These are phyloP conservation scores for Saururus chinensis DNA, from an alignment of 164 flowering plant species.

Conservation along the genomic window DNA sequence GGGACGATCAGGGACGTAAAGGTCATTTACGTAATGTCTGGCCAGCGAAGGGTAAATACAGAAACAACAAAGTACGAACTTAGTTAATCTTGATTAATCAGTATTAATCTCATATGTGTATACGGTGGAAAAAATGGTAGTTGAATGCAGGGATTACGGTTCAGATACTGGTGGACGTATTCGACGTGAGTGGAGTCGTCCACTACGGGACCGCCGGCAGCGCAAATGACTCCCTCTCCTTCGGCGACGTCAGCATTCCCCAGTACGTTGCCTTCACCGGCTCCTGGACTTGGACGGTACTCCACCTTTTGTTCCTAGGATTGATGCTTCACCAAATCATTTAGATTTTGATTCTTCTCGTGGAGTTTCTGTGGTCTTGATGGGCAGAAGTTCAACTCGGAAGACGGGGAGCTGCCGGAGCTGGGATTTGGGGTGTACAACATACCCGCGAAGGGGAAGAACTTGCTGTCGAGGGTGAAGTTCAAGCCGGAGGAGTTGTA, in stretches of 20 bases:
- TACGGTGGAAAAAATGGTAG: constrained; percentile 6
- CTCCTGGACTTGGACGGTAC: constrained; percentile 52
- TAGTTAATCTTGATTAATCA: too few species aligned
- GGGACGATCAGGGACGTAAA: constrained; percentile 35
- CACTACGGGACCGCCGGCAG: constrained; percentile 59
- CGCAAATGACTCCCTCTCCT: constrained; percentile 28
- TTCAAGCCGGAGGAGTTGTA: constrained; percentile 28
- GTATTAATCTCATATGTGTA: too few species aligned
- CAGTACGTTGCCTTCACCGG: constrained; percentile 31
- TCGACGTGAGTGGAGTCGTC: constrained; percentile 37
- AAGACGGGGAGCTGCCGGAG: constrained; percentile 10
- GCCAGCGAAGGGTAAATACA: constrained; percentile 33
- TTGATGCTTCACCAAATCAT: not conserved
- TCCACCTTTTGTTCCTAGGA: not conserved
- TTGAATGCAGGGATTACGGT: constrained; percentile 45
- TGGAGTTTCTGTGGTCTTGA: too few species aligned
- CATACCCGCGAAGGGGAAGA: constrained; percentile 35
- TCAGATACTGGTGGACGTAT: constrained; percentile 35
- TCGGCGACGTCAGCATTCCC: constrained; percentile 44
- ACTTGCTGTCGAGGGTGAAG: constrained; percentile 26
- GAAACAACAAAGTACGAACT: too few species aligned
- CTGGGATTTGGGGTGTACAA: constrained; percentile 31
- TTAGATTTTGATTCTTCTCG: not conserved
- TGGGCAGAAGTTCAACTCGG: constrained; percentile 23
- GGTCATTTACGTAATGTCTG: constrained; percentile 45